phyloP scores from a whole-genome alignment of 768 basidiomycete genomes.

The Leccinum broughii region DNA sequence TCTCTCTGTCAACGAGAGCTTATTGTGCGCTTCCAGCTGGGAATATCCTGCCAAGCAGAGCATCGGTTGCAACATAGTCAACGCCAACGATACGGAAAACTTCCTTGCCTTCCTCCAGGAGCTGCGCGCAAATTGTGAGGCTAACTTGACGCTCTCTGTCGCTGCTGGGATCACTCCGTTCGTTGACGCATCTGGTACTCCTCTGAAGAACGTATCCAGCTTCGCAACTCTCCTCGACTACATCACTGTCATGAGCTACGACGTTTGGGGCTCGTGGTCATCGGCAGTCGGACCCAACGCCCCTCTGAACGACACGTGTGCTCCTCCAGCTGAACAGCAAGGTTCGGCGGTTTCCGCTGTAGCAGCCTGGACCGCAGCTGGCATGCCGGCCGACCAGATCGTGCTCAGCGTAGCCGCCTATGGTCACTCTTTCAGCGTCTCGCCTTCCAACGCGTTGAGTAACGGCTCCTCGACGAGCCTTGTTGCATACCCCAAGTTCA shows the following conservation, averaged over 20 bases:
- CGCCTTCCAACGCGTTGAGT: slow-evolving; percentile 38
- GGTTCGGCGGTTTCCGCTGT: slow-evolving; percentile 81
- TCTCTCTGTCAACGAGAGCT: no score
- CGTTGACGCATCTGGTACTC: slow-evolving; percentile 54
- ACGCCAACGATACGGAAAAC: slow-evolving; percentile 64
- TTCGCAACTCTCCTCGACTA: slow-evolving; percentile 73
- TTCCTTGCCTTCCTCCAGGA: slow-evolving; percentile 74
- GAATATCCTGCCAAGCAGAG: slow-evolving; percentile 76
- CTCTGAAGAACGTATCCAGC: slow-evolving; percentile 65
- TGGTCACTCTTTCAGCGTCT: slow-evolving; percentile 68
- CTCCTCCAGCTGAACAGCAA: slow-evolving; percentile 50
- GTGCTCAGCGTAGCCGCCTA: slow-evolving; percentile 82
- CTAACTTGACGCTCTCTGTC: slow-evolving; percentile 64
- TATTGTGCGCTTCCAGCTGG: slow-evolving; percentile 55
- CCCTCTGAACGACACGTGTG: slow-evolving; percentile 78
- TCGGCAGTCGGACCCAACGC: slow-evolving; percentile 73
- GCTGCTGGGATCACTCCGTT: slow-evolving; percentile 71
- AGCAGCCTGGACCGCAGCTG: slow-evolving; percentile 69
- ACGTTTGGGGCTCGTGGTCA: slow-evolving; percentile 54
- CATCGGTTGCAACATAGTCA: slow-evolving; percentile 66
- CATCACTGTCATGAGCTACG: slow-evolving; percentile 67
- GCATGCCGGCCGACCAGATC: slow-evolving; percentile 68
- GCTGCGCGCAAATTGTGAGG: slow-evolving; percentile 53
- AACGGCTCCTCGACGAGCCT: slow-evolving; percentile 38
- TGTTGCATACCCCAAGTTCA: slow-evolving; percentile 50